phyloP scores from a whole-genome alignment of 169 alveolate genomes.

The Eimeria necatrix region DNA sequence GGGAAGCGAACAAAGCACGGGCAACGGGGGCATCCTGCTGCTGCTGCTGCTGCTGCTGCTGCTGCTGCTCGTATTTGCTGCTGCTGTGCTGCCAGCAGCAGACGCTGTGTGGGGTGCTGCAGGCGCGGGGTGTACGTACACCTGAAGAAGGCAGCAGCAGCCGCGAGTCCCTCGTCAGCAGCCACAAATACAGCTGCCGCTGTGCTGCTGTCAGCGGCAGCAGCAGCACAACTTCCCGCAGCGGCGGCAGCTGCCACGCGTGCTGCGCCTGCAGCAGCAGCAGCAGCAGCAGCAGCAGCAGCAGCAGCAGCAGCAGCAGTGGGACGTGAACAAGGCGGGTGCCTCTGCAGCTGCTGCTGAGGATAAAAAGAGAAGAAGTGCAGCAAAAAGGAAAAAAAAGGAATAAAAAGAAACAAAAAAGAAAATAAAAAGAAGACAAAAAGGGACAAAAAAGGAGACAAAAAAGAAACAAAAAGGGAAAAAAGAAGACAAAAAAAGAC shows the following conservation, averaged over 20 bases:
- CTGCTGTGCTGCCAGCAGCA: neutral
- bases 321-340: neutral
- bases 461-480: no score
- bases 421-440: no score
- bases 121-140: neutral
- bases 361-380: neutral
- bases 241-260: constrained; percentile 35
- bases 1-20: neutral
- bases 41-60: no score
- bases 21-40: no score
- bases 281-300: neutral
- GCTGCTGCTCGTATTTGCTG: neutral
- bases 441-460: no score
- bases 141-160: neutral
- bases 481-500: no score
- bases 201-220: constrained; percentile 64
- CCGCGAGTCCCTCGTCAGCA: constrained; percentile 1
- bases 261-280: constrained; percentile 40
- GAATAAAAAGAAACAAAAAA: no score
- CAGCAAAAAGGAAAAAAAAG: no score
- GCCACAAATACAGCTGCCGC: constrained; percentile 52
- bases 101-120: no score
- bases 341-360: neutral
- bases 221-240: constrained; percentile 14
- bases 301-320: constrained; percentile 3